Evolutionary conservation across 768 basidiomycete species (phyloP), one percentile per base, ranked within the genome.

Genomic region (Russula dissimulans): DNA sequence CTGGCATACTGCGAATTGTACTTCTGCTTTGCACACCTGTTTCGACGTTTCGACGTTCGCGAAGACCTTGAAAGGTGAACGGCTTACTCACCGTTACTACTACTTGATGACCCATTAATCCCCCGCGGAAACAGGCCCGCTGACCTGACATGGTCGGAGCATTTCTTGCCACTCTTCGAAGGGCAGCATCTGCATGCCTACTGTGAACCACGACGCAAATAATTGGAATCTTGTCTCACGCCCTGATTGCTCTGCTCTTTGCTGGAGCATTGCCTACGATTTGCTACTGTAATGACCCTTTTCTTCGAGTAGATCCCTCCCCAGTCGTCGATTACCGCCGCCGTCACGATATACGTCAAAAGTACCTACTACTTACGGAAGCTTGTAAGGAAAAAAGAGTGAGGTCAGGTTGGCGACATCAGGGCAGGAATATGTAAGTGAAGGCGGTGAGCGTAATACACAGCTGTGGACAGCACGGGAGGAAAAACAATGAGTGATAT

Each of bases 1-100:
- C 41, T 59, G 29, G 66, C 62, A 9, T 67, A 63, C 53, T 61
- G 61, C 55, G 61, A 67, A 47, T 45, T 69, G 7, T 61, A 68
- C 49, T 57, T 68, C 22, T 22, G 58, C 5, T 50, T 69, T 15
- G 67, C 57, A 15, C 39, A 68, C 18, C 10, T 69, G 14, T 62
- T 68, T 43, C 65, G 67, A n/a, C 68, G 66, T 15, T 56, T 69
- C 5, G 63, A 67, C 17, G 54, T 69, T 59, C 39, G 44, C 31
- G n/a, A 64, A 6, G 59, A 64, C 41, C 12, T 4, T 15, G n/a
- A 18, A 17, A 62, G 49, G 61, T 62, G 43, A 51, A 15, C 7
- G 11, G 0, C 3, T 18, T 36, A 10, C 9, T 7, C 10, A 12
- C 7, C 12, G 11, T 42, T 42, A 4, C 36, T 15, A 36, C 34